Conservation (phyloP, 2,329 filamentous ascomycete species). For the Hypoxylon sp. region DNA sequence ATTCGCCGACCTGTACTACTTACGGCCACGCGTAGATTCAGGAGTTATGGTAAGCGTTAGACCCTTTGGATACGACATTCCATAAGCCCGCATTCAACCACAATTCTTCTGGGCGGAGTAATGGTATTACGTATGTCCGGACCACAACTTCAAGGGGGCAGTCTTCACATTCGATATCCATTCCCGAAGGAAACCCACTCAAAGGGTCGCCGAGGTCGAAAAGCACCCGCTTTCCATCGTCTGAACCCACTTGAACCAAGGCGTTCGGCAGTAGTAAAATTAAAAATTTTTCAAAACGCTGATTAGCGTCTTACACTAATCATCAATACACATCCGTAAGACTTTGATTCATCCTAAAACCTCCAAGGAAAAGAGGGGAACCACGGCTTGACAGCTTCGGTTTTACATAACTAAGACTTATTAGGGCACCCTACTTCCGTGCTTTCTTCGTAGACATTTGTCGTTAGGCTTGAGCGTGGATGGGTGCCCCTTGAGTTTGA, state of each 20-base stretch:
- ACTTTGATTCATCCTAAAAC: slow-evolving; percentile 8
- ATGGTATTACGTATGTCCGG: slow-evolving; percentile 28
- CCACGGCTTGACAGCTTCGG: slow-evolving; percentile 3
- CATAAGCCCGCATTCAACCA: slow-evolving; percentile 12
- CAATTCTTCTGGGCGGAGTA: slow-evolving; percentile 22
- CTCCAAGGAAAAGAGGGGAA: neutral
- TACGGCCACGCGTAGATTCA: neutral
- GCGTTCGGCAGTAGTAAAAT: slow-evolving; percentile 15
- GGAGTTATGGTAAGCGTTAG: slow-evolving; percentile 22
- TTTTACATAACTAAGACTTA: slow-evolving; percentile 7
- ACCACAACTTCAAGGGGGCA: neutral
- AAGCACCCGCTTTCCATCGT: slow-evolving; percentile 20
- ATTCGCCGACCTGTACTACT: slow-evolving; percentile 37
- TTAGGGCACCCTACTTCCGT: slow-evolving; percentile 6
- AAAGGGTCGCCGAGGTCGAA: slow-evolving; percentile 14
- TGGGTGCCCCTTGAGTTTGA: neutral
- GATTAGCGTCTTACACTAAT: slow-evolving; percentile 16
- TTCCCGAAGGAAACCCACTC: slow-evolving; percentile 22
- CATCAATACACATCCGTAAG: slow-evolving; percentile 10
- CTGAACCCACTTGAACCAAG: slow-evolving; percentile 28
- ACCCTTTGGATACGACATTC: slow-evolving; percentile 11
- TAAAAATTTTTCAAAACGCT: slow-evolving; percentile 18
- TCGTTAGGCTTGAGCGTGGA: slow-evolving; percentile 2
- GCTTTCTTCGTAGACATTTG: slow-evolving; percentile 8
- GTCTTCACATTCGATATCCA: slow-evolving; percentile 14